Evolutionary conservation across 2,329 filamentous ascomycete species (phyloP).

Genomic region (Teratosphaeriaceae sp.): DNA sequence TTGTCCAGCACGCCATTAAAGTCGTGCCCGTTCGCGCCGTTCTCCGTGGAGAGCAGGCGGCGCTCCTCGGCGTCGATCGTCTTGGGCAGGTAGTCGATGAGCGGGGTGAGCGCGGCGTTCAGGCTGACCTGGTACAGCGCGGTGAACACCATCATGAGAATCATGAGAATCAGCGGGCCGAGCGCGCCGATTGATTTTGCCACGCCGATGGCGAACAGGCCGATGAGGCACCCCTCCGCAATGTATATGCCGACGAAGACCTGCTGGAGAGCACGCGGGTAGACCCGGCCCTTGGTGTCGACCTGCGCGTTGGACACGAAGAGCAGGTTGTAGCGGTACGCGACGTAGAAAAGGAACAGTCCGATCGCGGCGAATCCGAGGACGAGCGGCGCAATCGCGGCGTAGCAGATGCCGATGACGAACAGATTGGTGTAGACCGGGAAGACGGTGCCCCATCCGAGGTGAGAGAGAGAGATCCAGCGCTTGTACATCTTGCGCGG

Average conservation of each 20-base stretch:
- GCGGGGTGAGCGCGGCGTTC: constrained; percentile 64
- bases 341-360: constrained; percentile 73
- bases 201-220: constrained; percentile 66
- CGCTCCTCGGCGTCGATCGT: constrained; percentile 32
- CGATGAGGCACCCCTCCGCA: constrained; percentile 69
- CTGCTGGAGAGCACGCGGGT: constrained; percentile 81
- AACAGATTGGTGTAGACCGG: constrained; percentile 76
- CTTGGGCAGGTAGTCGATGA: constrained; percentile 68
- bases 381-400: constrained; percentile 78
- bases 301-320: constrained; percentile 77
- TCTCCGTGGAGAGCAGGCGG: constrained; percentile 29
- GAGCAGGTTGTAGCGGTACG: constrained; percentile 85
- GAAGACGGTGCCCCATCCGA: constrained; percentile 78
- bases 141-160: constrained; percentile 68
- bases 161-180: constrained; percentile 68
- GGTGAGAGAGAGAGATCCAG: constrained; percentile 65
- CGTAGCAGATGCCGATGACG: constrained; percentile 70
- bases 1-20: constrained; percentile 9
- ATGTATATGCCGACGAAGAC: constrained; percentile 80
- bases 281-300: constrained; percentile 82
- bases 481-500: constrained; percentile 74
- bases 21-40: constrained; percentile 16
- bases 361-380: constrained; percentile 75
- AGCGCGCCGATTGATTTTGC: constrained; percentile 43
- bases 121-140: constrained; percentile 69